Evolutionary conservation across 106 monocot genomes (phyloP).

Genomic region (Platanthera zijinensis): DNA sequence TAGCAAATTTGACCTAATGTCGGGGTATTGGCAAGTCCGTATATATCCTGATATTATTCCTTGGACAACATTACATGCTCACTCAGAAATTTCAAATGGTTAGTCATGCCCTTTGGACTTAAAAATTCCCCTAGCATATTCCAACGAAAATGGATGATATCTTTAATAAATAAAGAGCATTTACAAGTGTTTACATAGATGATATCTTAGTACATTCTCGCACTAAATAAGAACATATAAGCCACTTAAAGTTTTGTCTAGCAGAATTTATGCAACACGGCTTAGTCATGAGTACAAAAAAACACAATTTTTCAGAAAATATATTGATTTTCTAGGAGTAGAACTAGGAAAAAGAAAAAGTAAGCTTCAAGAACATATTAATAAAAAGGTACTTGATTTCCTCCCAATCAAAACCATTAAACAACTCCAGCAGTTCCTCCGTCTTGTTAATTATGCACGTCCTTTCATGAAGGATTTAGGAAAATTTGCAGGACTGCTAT

Average conservation of each 20-base stretch:
- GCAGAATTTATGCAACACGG: neutral
- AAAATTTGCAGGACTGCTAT: neutral
- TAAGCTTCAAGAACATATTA: neutral
- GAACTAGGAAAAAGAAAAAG: neutral
- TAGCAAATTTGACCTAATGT: neutral
- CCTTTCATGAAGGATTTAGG: neutral
- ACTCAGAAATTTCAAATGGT: no score
- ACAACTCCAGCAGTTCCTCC: neutral
- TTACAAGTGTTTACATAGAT: constrained; percentile 1
- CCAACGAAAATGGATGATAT: neutral
- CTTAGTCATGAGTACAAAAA: neutral
- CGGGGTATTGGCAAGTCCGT: neutral
- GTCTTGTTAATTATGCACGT: neutral
- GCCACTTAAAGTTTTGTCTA: neutral
- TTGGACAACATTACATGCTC: no score
- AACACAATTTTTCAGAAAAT: neutral
- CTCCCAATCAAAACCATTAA: no score
- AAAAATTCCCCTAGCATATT: neutral
- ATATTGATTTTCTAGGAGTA: neutral
- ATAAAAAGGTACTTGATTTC: neutral
- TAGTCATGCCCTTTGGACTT: no score
- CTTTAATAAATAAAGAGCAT: neutral
- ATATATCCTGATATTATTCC: neutral
- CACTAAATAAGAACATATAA: neutral
- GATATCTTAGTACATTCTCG: neutral